Percentiles rank a stretch among this genome's conserved stretches.
Evolutionary conservation across 1,139 yeast genomes (phyloP).

Genomic region (Pichia sp.): DNA sequence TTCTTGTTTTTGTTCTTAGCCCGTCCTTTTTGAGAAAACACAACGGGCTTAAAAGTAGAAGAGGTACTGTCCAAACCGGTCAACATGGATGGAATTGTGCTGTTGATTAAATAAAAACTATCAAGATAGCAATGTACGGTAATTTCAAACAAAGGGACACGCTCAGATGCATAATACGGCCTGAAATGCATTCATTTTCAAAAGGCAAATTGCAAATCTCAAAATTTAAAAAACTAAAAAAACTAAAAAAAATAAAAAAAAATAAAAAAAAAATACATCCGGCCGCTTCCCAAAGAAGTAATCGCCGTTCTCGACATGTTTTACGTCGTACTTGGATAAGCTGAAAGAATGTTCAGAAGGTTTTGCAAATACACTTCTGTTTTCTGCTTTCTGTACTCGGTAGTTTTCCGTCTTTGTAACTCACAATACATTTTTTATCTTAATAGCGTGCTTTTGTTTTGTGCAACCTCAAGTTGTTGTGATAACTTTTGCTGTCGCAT

Average conservation of each 20-base stretch:
- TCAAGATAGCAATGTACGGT: too few species aligned
- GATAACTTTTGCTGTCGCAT: background rate
- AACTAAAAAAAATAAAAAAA: background rate
- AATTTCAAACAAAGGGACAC: background rate
- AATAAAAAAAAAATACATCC: background rate
- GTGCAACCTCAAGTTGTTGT: background rate
- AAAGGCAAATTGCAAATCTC: background rate
- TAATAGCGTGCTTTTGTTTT: background rate
- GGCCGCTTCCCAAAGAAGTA: background rate
- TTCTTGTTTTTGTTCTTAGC: background rate
- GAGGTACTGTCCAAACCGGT: background rate
- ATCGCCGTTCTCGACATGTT: background rate
- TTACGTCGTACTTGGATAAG: background rate
- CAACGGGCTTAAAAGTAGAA: background rate
- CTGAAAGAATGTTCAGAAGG: background rate
- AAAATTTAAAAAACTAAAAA: background rate
- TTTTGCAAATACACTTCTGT: background rate
- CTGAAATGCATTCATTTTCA: background rate
- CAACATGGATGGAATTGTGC: background rate
- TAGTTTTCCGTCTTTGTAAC: background rate
- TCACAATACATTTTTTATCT: background rate
- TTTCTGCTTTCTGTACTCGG: background rate
- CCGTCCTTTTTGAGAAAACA: background rate
- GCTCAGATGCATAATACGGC: background rate
- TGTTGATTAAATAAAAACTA: background rate